Evolutionary conservation across 345 rosid species (phyloP).

Genomic region (Eucalyptus fibrosa): DNA sequence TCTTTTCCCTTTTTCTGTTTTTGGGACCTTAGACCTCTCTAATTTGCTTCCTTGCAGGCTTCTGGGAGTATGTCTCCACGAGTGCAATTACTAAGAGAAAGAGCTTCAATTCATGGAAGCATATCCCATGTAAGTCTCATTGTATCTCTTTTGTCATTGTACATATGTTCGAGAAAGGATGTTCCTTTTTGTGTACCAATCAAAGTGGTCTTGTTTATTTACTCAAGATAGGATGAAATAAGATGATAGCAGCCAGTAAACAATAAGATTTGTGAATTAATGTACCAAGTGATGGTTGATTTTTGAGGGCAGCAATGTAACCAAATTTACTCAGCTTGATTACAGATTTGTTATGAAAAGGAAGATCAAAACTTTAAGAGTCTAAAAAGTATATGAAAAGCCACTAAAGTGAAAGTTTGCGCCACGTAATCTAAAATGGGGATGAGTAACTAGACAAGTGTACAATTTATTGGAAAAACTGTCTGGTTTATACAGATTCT

Average conservation of each 20-base stretch:
- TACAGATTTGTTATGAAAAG: background rate
- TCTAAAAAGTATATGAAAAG: background rate
- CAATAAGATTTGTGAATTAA: background rate
- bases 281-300: background rate
- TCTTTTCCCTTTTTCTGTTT: background rate
- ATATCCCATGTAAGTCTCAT: constrained; percentile 49
- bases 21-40: background rate
- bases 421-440: background rate
- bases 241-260: background rate
- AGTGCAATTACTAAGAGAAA: constrained; percentile 76
- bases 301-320: background rate
- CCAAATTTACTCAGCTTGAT: background rate
- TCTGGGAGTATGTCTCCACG: constrained; percentile 92
- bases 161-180: background rate
- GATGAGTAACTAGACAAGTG: background rate
- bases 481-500: background rate
- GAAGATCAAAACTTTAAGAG: background rate
- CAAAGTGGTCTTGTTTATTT: background rate
- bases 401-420: background rate
- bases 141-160: background rate
- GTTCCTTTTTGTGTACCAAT: background rate
- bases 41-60: constrained; percentile 41
- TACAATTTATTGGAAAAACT: background rate
- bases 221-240: background rate
- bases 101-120: constrained; percentile 96